Base-by-base conservation (phyloP, 495 filamentous ascomycete species). In the Aspergillus bridgeri region DNA sequence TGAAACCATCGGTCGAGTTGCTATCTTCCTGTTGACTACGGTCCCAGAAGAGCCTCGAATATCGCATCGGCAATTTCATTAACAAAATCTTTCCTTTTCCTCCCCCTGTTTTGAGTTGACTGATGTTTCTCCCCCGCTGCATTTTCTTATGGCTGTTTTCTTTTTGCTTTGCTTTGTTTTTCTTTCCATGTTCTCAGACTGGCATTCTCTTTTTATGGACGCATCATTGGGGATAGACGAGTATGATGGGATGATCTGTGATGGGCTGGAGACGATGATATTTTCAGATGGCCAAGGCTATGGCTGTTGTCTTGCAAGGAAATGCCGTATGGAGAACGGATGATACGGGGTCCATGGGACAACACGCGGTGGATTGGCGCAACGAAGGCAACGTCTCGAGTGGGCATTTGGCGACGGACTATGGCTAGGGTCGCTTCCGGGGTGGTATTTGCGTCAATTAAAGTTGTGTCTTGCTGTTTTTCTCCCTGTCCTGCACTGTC, bases 351-450 rank as follows among this genome's bases (percentile, higher is more conserved):
- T 46, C 8, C 9, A 42, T 48, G 53, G 52, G 25, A 44, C 48
- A 57, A 29, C 51, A 54, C n/a, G 42, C n/a, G 33, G 50, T 59
- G 45, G 33, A 29, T 25, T 57, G 59, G 48, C n/a, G 43, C 51
- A 45, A 47, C 24, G 48, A 53, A 43, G 42, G 53, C 27, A 44
- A 53, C 59, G 43, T 61, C 59, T 62, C 20, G 42, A 45, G 42
- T 51, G 49, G 75, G 70, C 77, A 61, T 42, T 53, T 76, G 76
- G 75, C 74, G 76, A 77, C 65, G 76, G 76, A 77, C 65, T 66
- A 61, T 77, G 73, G 67, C 57, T 77, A 78, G 76, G 76, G 75
- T 76, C 75, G 76, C 76, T 76, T 77, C 76, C 74, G 76, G 76
- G 76, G 76, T 74, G 75, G 76, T 79, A 65, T 66, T n/a, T 74